A percentile compares a stretch with the other conserved stretches of the same genome.
phyloP scores from a whole-genome alignment of 768 basidiomycete species.

The Podaxis sp. region DNA sequence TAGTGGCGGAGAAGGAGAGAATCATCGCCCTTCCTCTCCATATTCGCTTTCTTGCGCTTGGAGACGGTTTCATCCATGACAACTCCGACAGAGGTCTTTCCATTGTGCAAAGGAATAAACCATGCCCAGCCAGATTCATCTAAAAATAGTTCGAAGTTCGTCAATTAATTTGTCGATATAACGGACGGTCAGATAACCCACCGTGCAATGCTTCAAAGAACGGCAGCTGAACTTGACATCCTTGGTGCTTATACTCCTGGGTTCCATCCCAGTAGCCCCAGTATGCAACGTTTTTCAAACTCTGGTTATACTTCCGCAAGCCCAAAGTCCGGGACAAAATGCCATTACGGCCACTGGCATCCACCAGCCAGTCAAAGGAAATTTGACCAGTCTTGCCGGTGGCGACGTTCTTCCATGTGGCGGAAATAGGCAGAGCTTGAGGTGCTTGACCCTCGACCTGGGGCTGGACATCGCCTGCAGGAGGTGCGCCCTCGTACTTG shows the following conservation, averaged over 20 bases:
- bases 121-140: conserved; percentile 52
- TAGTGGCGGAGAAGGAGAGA: conserved; percentile 33
- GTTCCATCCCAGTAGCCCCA: conserved; percentile 63
- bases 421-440: conserved; percentile 31
- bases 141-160: conserved; percentile 17
- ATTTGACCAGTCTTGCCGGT: conserved; percentile 40
- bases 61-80: conserved; percentile 33
- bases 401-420: conserved; percentile 24
- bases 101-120: conserved; percentile 48
- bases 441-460: conserved; percentile 20
- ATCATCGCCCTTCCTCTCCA: conserved; percentile 15
- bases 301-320: conserved; percentile 55
- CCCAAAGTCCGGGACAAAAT: conserved; percentile 64
- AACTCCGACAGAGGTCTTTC: conserved; percentile 43
- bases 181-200: conserved; percentile 20
- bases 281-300: conserved; percentile 53
- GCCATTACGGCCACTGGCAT: conserved; percentile 58
- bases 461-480: conserved; percentile 16
- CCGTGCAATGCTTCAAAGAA: conserved; percentile 57
- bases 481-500: conserved; percentile 22
- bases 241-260: conserved; percentile 35
- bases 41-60: conserved; percentile 21
- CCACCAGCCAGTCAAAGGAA: conserved; percentile 55
- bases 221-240: conserved; percentile 43
- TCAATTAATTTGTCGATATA: not conserved